These are phyloP conservation scores for Pseudotsuga menziesii DNA, from an alignment of 75 land plant genomes.

Conservation along the genomic window DNA sequence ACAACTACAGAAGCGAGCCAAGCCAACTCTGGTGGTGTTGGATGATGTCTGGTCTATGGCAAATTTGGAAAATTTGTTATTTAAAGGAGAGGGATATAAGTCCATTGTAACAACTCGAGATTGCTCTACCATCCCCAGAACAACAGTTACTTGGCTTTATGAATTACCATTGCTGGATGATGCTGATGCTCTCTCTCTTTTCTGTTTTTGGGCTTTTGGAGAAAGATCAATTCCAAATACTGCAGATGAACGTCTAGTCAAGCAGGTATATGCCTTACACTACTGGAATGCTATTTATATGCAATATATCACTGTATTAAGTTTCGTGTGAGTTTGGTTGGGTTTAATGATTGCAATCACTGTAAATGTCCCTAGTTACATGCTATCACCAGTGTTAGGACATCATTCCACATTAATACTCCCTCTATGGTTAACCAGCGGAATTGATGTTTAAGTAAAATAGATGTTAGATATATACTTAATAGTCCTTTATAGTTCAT, in stretches of 20 bases:
- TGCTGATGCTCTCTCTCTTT: not conserved
- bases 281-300: not conserved
- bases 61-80: not conserved
- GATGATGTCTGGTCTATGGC: constrained; percentile 3
- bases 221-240: not conserved
- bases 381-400: no score
- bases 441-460: not conserved
- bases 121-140: not conserved
- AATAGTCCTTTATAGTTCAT: not conserved
- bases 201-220: not conserved
- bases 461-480: not conserved
- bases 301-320: not conserved
- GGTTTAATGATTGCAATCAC: not conserved
- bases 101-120: not conserved
- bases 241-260: constrained; percentile 3
- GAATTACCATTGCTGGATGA: not conserved
- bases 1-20: not conserved
- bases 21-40: not conserved
- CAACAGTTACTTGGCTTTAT: not conserved
- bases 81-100: not conserved
- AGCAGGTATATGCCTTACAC: not conserved
- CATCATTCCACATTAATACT: not conserved
- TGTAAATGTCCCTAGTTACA: no score
- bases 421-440: not conserved
- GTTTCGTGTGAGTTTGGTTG: not conserved